phyloP scores from a whole-genome alignment of 257 asterid species.

The Solanum acaule region DNA sequence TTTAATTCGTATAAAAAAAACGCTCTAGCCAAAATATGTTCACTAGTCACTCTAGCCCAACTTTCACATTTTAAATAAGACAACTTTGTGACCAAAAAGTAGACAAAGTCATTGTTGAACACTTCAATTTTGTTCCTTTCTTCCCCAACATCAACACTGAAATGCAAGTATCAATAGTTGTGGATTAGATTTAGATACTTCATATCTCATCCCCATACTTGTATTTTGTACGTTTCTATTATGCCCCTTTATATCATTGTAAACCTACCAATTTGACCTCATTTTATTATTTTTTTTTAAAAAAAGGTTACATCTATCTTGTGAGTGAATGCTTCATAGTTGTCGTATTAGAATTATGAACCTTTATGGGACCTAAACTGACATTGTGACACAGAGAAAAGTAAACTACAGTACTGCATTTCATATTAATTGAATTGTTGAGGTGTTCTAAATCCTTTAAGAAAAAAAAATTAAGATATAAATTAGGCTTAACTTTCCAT shows the following conservation, averaged over 20 bases:
- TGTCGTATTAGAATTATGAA: background rate
- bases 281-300: too few species aligned
- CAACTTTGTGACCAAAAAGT: background rate
- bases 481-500: too few species aligned
- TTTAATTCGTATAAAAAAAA: background rate
- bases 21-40: background rate
- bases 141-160: background rate
- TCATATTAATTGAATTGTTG: too few species aligned
- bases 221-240: background rate
- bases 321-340: background rate
- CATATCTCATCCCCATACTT: background rate
- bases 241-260: background rate
- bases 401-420: too few species aligned
- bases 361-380: background rate
- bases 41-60: background rate
- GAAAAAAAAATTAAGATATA: too few species aligned
- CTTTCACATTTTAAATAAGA: background rate
- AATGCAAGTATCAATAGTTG: background rate
- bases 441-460: too few species aligned
- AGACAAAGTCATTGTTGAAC: background rate
- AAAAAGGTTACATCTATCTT: background rate
- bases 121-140: background rate
- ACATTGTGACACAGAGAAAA: background rate
- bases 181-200: background rate
- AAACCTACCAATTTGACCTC: background rate